phyloP scores from a whole-genome alignment of 805 yeast species.

The Candida maris region DNA sequence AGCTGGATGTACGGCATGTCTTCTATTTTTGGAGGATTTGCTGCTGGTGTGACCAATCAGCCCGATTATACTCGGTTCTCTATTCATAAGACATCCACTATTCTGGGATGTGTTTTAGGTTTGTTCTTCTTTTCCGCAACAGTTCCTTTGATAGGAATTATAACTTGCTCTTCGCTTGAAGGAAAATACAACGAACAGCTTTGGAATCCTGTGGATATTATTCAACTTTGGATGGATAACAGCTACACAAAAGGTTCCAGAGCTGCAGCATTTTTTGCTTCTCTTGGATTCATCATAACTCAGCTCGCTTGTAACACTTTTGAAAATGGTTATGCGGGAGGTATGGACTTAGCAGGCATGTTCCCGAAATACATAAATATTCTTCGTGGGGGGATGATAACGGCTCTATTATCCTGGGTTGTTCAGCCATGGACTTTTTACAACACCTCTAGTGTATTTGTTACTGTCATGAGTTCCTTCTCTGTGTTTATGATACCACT shows the following conservation, averaged over 20 bases:
- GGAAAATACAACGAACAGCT: conserved; percentile 35
- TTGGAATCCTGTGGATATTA: conserved; percentile 45
- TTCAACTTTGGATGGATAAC: conserved; percentile 32
- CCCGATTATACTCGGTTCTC: conserved; percentile 39
- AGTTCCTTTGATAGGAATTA: conserved; percentile 35
- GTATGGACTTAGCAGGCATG: conserved; percentile 47
- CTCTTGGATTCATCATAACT: conserved; percentile 31
- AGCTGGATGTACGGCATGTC: conserved; percentile 37
- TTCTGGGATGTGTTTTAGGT: conserved; percentile 41
- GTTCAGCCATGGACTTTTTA: conserved; percentile 37
- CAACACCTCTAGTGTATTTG: conserved; percentile 39
- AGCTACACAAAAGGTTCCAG: conserved; percentile 34
- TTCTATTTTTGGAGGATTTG: conserved; percentile 36
- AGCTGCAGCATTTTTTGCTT: conserved; percentile 46
- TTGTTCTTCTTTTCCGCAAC: conserved; percentile 19
- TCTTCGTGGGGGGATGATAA: conserved; percentile 37
- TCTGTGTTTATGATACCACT: conserved; percentile 46
- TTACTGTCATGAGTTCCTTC: conserved; percentile 31
- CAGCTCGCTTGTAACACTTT: conserved; percentile 37
- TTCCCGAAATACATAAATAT: conserved; percentile 41
- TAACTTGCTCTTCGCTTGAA: conserved; percentile 53
- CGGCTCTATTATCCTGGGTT: conserved; percentile 36
- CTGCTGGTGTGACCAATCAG: conserved; percentile 38
- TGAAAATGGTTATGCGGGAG: conserved; percentile 40
- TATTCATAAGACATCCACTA: conserved; percentile 32